Evolutionary conservation across 2,329 filamentous ascomycete species (phyloP).

Genomic region (Fusarium humuli): DNA sequence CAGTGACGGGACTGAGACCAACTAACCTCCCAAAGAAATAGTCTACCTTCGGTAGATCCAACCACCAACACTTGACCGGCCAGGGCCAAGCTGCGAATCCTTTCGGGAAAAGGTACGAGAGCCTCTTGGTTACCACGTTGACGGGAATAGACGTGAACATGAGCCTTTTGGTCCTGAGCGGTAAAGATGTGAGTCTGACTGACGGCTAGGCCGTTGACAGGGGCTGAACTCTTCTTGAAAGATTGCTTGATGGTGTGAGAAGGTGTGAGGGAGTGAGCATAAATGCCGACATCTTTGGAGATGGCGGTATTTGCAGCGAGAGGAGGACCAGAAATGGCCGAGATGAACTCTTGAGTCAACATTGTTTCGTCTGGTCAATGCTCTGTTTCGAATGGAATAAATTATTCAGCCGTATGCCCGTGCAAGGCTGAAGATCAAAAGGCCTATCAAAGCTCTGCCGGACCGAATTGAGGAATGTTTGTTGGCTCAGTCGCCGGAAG

Average conservation of each 20-base stretch:
- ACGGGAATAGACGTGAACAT: slow-evolving; percentile 91
- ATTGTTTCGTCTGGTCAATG: slow-evolving; percentile 52
- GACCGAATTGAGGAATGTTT: slow-evolving; percentile 30
- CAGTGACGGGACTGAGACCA: slow-evolving; percentile 26
- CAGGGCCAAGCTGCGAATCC: slow-evolving; percentile 81
- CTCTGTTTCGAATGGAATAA: neutral
- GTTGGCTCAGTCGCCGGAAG: slow-evolving; percentile 11
- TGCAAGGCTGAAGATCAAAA: neutral
- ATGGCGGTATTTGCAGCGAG: slow-evolving; percentile 71
- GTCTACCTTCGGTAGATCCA: slow-evolving; percentile 84
- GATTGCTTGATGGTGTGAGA: slow-evolving; percentile 77
- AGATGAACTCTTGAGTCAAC: slow-evolving; percentile 71
- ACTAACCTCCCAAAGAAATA: slow-evolving; percentile 92
- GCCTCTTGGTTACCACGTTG: slow-evolving; percentile 88
- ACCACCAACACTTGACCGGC: slow-evolving; percentile 79
- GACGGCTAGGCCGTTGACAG: slow-evolving; percentile 81
- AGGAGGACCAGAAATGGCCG: slow-evolving; percentile 67
- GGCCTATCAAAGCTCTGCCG: slow-evolving; percentile 8
- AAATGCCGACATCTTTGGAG: slow-evolving; percentile 86
- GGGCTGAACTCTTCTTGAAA: slow-evolving; percentile 93
- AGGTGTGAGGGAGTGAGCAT: slow-evolving; percentile 84
- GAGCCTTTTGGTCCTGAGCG: slow-evolving; percentile 89
- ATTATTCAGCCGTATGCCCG: neutral
- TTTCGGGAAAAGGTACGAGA: slow-evolving; percentile 86
- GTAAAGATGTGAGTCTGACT: slow-evolving; percentile 88